These are phyloP conservation scores for Phaeophleospora eucalypticola DNA, from an alignment of 2,329 filamentous ascomycete genomes.

Conservation along the genomic window DNA sequence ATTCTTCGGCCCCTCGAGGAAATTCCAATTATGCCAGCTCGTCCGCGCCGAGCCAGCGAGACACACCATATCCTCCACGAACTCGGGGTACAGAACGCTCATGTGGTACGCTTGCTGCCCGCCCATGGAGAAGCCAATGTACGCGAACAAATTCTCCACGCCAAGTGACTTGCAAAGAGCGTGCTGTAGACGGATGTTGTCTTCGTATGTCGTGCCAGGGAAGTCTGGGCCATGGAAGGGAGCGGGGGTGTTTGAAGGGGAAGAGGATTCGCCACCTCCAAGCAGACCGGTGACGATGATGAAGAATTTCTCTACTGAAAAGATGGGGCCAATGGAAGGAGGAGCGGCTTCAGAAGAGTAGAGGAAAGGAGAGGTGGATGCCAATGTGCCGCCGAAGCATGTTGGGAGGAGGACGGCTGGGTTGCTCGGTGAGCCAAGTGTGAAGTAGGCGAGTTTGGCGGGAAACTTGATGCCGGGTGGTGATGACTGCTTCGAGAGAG, in stretches of 20 bases:
- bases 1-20: constrained; percentile 52
- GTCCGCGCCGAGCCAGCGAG: constrained; percentile 52
- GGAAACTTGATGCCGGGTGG: constrained; percentile 23
- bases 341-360: constrained; percentile 40
- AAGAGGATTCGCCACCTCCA: constrained; percentile 52
- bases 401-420: constrained; percentile 50
- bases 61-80: constrained; percentile 44
- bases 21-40: constrained; percentile 51
- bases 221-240: constrained; percentile 36
- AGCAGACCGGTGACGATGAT: constrained; percentile 51
- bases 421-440: constrained; percentile 37
- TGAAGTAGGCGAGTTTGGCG: constrained; percentile 40
- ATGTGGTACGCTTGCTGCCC: constrained; percentile 53
- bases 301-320: constrained; percentile 36
- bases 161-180: constrained; percentile 41
- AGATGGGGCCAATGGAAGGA: constrained; percentile 7
- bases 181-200: constrained; percentile 52
- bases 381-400: constrained; percentile 53
- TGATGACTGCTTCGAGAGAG: constrained; percentile 22
- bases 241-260: constrained; percentile 47
- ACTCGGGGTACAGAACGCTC: constrained; percentile 48
- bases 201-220: constrained; percentile 45
- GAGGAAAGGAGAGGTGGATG: constrained; percentile 48
- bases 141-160: constrained; percentile 42
- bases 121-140: constrained; percentile 57